Percentiles rank a stretch among this genome's conserved stretches.
Evolutionary conservation across 2,329 filamentous ascomycete species (phyloP).

Genomic region (Neopestalotiopsis sp.): DNA sequence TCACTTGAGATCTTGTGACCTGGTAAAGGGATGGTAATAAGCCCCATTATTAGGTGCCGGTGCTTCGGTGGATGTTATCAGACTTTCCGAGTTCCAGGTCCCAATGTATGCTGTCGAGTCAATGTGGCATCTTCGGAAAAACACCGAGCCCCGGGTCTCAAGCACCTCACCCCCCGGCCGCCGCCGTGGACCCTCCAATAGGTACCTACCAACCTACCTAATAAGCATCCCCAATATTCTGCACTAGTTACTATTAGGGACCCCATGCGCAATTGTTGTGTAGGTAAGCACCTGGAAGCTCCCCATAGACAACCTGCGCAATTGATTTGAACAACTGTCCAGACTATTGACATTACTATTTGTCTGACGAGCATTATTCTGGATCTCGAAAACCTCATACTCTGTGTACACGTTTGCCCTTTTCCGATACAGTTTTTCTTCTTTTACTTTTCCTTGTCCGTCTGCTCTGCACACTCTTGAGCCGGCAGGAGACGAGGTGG

Average conservation of each 20-base stretch:
- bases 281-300: constrained; percentile 12
- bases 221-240: background rate
- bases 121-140: constrained; percentile 36
- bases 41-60: background rate
- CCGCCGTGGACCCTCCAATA: constrained; percentile 1
- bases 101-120: constrained; percentile 19
- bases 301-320: constrained; percentile 10
- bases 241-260: background rate
- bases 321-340: constrained; percentile 16
- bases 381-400: background rate
- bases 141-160: constrained; percentile 22
- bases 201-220: constrained; percentile 8
- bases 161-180: background rate
- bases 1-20: too few relatives aligned
- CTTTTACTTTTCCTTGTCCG: background rate
- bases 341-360: constrained; percentile 1
- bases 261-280: constrained; percentile 1
- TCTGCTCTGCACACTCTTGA: background rate
- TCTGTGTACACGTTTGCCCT: background rate
- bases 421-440: background rate
- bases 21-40: too few relatives aligned
- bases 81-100: background rate
- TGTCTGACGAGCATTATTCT: background rate
- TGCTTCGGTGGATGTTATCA: background rate
- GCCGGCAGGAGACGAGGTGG: background rate